Base-by-base conservation (phyloP, 768 basidiomycete genomes). In the Podaxis sp. region DNA sequence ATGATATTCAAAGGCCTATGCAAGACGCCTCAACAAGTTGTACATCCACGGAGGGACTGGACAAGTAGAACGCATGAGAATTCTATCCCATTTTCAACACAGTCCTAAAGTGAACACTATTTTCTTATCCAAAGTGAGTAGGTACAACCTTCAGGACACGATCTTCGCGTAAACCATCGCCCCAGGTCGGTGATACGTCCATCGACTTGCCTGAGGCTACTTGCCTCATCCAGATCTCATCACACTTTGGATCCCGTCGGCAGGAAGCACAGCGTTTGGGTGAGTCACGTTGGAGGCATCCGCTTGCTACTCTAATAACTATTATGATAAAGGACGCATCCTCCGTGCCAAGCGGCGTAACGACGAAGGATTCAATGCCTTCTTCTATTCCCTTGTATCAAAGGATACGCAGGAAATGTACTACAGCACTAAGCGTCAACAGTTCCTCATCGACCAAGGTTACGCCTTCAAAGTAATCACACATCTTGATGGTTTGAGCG, bases 381-480 rank as follows among this genome's bases (percentile, higher is more conserved):
- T 99, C 79, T 99, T 99, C 78, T 99, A 99, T 75, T 98, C 97
- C 36, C 87, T 99, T 6, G 97, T 99, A 38, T 98, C 96, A 26
- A 97, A 97, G 75, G 96, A 98, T 77, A 99, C 96, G 3, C 95
- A 97, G 71, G 97, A 99, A 77, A 99, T 99, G 95, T 99, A 89
- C 76, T 99, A 98, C 82, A 96, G 93, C 73, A 96, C 97, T 2
- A 99, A 99, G 77, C 88, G 97, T 15, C 97, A 99, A 71, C 95
- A 98, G 71, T 99, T 99, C 78, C 79, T 99, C 68, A 96, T 99
- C 70, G 97, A 99, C 72, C 96, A 98, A 76, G 96, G 97, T 2
- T 99, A 99, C 76, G 92, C 96, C 5, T 99, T 99, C 86, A 99
- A 99, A 76, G 96, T 99, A 58, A 99, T 99, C 76, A 99, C 97